phyloP scores from a whole-genome alignment of 2,329 filamentous ascomycete genomes.

The Penicillium sp. region DNA sequence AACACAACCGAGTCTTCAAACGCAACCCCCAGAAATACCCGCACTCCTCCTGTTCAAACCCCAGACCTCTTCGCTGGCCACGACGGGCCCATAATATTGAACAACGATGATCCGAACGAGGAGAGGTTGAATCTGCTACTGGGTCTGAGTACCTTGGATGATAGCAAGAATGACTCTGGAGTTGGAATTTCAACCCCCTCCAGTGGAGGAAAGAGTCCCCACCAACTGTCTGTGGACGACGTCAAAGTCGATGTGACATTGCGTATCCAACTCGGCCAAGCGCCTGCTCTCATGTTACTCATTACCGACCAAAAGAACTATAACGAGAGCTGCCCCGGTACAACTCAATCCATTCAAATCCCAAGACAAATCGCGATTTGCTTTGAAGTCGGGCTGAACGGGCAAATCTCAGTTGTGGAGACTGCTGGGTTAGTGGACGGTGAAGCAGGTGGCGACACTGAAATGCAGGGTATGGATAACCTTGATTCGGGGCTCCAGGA shows the following conservation, averaged over 20 bases:
- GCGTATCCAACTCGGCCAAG: constrained; percentile 39
- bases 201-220: neutral
- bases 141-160: constrained; percentile 6
- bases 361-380: constrained; percentile 32
- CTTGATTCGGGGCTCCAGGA: constrained; percentile 16
- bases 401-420: constrained; percentile 40
- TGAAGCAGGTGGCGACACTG: constrained; percentile 16
- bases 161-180: neutral
- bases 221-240: constrained; percentile 18
- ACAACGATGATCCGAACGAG: constrained; percentile 43
- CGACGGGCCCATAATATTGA: constrained; percentile 28
- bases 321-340: constrained; percentile 3
- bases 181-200: constrained; percentile 1
- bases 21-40: constrained; percentile 4
- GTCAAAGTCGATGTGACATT: constrained; percentile 40
- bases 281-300: constrained; percentile 40
- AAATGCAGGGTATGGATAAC: constrained; percentile 21
- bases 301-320: constrained; percentile 28
- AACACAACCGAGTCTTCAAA: constrained; percentile 5
- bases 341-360: constrained; percentile 6
- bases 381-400: constrained; percentile 43
- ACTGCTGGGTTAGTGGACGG: constrained; percentile 34
- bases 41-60: constrained; percentile 4
- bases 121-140: constrained; percentile 59
- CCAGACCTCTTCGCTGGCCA: constrained; percentile 15